Percentiles rank a stretch among this genome's conserved stretches.
Conservation (phyloP, 2,329 filamentous ascomycete genomes). For the Hypocrella siamensis region DNA sequence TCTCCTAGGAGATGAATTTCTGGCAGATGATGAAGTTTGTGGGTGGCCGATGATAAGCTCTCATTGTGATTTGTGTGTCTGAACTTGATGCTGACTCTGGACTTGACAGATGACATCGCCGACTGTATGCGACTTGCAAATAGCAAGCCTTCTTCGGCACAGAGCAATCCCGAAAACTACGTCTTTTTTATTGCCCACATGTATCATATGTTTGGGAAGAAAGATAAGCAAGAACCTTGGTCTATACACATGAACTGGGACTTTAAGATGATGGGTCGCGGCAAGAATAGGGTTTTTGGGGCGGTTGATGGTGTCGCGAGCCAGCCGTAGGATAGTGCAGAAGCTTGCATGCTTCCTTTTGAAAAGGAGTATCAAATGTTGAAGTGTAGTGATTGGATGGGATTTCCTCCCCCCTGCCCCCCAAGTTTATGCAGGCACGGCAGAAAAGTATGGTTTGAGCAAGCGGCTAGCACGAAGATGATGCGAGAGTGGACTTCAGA, state of each 20-base stretch:
- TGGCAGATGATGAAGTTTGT: background rate
- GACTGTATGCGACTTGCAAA: background rate
- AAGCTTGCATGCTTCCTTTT: too few species aligned
- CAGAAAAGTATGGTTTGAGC: too few species aligned
- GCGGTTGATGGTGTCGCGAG: background rate
- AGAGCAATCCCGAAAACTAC: background rate
- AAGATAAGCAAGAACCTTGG: background rate
- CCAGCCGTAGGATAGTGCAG: too few species aligned
- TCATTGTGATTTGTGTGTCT: too few species aligned
- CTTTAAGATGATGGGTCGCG: background rate
- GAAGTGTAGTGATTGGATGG: too few species aligned
- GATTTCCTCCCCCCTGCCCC: too few species aligned
- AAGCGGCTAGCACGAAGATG: too few species aligned
- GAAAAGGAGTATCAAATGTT: too few species aligned
- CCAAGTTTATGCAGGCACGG: too few species aligned
- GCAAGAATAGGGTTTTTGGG: background rate
- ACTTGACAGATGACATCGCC: background rate
- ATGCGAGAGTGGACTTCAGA: too few species aligned
- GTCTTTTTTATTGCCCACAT: background rate
- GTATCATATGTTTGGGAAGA: background rate
- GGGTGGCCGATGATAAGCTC: background rate
- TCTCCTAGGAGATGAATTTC: background rate
- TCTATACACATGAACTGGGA: background rate
- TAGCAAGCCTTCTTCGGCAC: background rate
- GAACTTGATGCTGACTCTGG: background rate